Conservation (phyloP, 2,329 filamentous ascomycete genomes). For the Eutypa lata region DNA sequence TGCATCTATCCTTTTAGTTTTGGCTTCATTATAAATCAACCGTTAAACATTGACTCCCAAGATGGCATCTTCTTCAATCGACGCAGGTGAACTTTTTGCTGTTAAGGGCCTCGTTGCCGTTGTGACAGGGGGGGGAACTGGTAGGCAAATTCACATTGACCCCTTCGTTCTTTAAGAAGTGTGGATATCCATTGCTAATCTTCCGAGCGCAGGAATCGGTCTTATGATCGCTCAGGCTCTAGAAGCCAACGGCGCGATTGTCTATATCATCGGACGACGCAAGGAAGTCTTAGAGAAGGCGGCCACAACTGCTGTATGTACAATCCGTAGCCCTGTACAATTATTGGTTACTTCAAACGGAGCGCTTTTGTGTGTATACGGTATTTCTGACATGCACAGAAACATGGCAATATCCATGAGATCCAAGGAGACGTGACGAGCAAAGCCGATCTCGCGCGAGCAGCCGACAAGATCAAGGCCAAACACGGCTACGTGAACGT, state of each 20-base stretch:
- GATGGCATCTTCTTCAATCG: conserved; percentile 20
- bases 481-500: conserved; percentile 59
- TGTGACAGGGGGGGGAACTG: conserved; percentile 52
- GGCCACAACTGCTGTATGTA: conserved; percentile 28
- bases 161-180: background rate
- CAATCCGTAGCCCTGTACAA: conserved; percentile 2
- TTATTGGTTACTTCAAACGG: too few species aligned
- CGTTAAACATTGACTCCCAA: background rate
- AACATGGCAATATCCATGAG: conserved; percentile 24
- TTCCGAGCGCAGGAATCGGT: conserved; percentile 40
- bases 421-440: conserved; percentile 30
- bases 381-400: conserved; percentile 11
- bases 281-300: conserved; percentile 39
- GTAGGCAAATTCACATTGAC: conserved; percentile 21
- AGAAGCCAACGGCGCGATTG: conserved; percentile 47
- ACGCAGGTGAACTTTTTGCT: conserved; percentile 37
- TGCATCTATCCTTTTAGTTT: background rate
- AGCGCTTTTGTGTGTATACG: too few species aligned
- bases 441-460: conserved; percentile 48
- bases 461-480: conserved; percentile 49
- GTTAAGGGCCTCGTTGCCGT: conserved; percentile 51
- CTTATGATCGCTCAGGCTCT: conserved; percentile 48
- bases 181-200: background rate
- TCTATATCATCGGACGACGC: conserved; percentile 51
- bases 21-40: too few species aligned